A percentile compares a stretch with the other conserved stretches of the same genome.
Conservation (phyloP, 1,284 basidiomycete genomes). For the Pseudozyma pruni region DNA sequence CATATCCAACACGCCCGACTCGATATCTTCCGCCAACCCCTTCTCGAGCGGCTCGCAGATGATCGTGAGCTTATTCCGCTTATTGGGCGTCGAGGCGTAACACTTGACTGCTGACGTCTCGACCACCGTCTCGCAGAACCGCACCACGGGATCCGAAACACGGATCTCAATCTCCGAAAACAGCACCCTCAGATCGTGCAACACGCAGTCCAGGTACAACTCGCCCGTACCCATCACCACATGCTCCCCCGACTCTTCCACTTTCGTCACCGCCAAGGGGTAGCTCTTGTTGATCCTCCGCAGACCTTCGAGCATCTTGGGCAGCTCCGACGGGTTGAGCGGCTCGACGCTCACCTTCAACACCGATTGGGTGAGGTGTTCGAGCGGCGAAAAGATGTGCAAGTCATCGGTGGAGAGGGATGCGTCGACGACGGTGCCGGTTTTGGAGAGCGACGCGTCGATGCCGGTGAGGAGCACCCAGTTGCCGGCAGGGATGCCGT, state of each 20-base stretch:
- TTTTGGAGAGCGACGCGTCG: slow-evolving; percentile 93
- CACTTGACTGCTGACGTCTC: slow-evolving; percentile 98
- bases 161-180: slow-evolving; percentile 99
- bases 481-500: slow-evolving; percentile 90
- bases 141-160: slow-evolving; percentile 97
- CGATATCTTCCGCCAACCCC: slow-evolving; percentile 66
- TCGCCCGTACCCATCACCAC: slow-evolving; percentile 97
- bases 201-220: slow-evolving; percentile 92
- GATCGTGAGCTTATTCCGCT: slow-evolving; percentile 73
- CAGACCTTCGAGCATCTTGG: slow-evolving; percentile 96
- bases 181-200: slow-evolving; percentile 91
- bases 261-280: slow-evolving; percentile 91
- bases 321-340: slow-evolving; percentile 94
- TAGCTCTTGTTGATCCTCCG: slow-evolving; percentile 98
- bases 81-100: slow-evolving; percentile 98
- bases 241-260: slow-evolving; percentile 98
- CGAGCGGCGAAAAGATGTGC: slow-evolving; percentile 92
- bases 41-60: slow-evolving; percentile 66
- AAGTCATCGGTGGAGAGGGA: slow-evolving; percentile 75
- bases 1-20: slow-evolving; percentile 55
- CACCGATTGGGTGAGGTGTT: slow-evolving; percentile 96
- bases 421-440: slow-evolving; percentile 78
- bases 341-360: slow-evolving; percentile 99
- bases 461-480: slow-evolving; percentile 91
- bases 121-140: slow-evolving; percentile 97